A percentile compares a stretch with the other conserved stretches of the same genome.
These are phyloP conservation scores for Trichomonas tenax DNA, from an alignment of 208 protist species.

Conservation along the genomic window DNA sequence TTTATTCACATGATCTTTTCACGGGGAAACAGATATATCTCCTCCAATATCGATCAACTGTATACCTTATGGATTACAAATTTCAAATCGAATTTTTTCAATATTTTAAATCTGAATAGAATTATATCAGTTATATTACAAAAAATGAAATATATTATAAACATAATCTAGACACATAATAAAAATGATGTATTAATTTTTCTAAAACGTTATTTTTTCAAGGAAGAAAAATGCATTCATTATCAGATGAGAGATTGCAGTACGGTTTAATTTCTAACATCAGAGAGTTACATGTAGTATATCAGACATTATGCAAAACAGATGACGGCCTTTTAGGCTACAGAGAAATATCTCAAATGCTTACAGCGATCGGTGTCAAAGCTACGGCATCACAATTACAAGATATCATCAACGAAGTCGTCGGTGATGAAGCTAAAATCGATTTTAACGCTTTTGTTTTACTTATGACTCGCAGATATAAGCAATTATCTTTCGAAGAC, in stretches of 20 bases:
- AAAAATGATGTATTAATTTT: no score
- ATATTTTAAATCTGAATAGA: no score
- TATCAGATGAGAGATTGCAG: background rate
- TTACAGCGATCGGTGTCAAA: slow-evolving; percentile 8
- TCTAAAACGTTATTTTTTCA: background rate
- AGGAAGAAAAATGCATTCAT: background rate
- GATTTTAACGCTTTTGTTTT: slow-evolving; percentile 15
- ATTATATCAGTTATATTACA: no score
- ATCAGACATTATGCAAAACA: background rate
- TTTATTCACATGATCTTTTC: no score
- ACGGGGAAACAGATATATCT: no score
- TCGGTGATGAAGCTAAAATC: slow-evolving; percentile 10
- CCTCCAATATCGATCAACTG: no score
- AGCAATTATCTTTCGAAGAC: background rate
- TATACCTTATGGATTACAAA: no score
- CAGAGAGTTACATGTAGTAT: background rate
- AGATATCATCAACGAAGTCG: background rate
- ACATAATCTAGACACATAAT: no score
- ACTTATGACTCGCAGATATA: slow-evolving; percentile 15
- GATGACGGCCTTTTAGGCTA: background rate
- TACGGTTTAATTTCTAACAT: background rate
- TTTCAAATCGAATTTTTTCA: no score
- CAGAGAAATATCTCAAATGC: background rate
- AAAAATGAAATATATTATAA: no score
- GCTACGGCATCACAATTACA: background rate